Base-by-base conservation (phyloP, 2,329 filamentous ascomycete genomes). In the Dactylellina drechsleri region DNA sequence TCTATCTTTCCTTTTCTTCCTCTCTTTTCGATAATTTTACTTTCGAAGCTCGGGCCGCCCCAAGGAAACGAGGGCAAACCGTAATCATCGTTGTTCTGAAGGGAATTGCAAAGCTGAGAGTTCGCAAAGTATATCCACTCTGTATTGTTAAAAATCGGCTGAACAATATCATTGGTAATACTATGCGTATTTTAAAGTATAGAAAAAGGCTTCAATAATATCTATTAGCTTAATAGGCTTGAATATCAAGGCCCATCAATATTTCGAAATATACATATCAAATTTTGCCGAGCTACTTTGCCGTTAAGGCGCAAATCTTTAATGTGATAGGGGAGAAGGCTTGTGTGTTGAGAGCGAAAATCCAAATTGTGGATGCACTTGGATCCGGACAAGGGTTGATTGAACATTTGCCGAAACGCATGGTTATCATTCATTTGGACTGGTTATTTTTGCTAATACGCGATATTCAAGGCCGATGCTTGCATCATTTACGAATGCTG, bases 401-500 rank as follows among this genome's bases (percentile, higher is more conserved):
- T 26, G 57, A 41, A 68, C 53, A 75, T 75, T 68, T 75, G 68
- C 71, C 71, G 71, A 75, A 68, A 75, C 58, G 47, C 52, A 75
- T 64, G 59, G 58, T 71, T 71, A 71, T 70, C 66, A 68, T 43
- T 70, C 20, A 57, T 18, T 18, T 57, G 28, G 43, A 50, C 49
- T 64, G 45, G 18, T 43, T 52, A 50, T 56, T 13, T 53, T 67
- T 59, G 23, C 49, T 12, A 49, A 60, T 74, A 62, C 57, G 70
- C 70, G 70, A 74, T 67, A 74, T 74, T 74, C 45, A 26, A 47
- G 31, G 31, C 31, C 56, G 28, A 31, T 61, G 43, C 54, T 47
- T 1, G 53, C 40, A 66, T n/a, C 26, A 43, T 57, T 23, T 53
- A 31, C 53, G 16, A 41, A 41, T 58, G 13, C 15, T 54, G 45